Base-by-base conservation (phyloP, 2,329 filamentous ascomycete species). In the Cytospora piceicola region DNA sequence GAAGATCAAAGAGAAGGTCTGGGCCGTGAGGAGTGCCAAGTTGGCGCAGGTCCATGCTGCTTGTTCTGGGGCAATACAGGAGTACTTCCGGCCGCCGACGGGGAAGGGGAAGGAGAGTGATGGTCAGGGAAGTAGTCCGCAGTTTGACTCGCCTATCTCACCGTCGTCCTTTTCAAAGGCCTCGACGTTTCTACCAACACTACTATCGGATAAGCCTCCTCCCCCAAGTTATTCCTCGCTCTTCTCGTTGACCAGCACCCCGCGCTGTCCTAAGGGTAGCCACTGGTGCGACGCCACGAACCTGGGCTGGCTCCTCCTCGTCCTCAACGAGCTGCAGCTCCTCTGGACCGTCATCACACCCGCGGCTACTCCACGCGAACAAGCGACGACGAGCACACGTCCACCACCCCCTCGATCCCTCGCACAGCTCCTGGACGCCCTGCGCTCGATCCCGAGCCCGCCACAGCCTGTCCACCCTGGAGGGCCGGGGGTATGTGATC, bases 291-390 rank as follows among this genome's bases (percentile, higher is more conserved):
- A 86, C 67, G 82, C 83, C 0, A 78, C 79, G 0, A 85, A 83
- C 61, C 75, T 86, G 0, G 83, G 83, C 3, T 86, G 82, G 82
- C 70, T 84, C 39, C 82, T 85, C 79, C 75, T 84, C n/a, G 74
- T 80, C 0, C 82, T 80, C 61, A 80, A 80, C 59, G 81, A 85
- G 68, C 74, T 84, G 61, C 77, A 77, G 52, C 72, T 85, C 0
- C 70, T 84, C 2, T 73, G 77, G 3, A 77, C 75, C 6, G 74
- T 83, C 5, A 71, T 83, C 71, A 74, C 75, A 1, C 73, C 74
- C 0, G 58, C 72, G 12, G 69, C 71, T 0, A 61, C 76, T 7
- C 53, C 68, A 2, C 11, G 7, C 11, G 58, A 65, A n/a, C 51
- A 53, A 49, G 46, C 4, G 46, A 24, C 46, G 42, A 2, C 36